A percentile compares a stretch with the other conserved stretches of the same genome.
These are phyloP conservation scores for Auriscalpium orientale DNA, from an alignment of 768 basidiomycete genomes.

Conservation along the genomic window DNA sequence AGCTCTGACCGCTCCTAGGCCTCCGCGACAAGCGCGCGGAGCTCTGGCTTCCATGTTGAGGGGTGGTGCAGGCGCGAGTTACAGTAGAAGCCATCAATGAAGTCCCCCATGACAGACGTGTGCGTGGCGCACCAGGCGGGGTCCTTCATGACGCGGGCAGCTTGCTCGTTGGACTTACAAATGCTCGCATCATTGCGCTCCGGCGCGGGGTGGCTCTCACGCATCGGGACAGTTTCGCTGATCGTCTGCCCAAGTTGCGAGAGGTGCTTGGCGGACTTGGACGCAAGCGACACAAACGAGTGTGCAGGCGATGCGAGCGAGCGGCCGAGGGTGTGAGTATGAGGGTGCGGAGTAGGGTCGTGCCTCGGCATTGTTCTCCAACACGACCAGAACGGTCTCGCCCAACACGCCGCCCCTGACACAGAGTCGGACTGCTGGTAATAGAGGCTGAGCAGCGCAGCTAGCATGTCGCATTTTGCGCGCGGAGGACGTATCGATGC, in stretches of 20 bases:
- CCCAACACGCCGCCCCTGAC: conserved; percentile 16
- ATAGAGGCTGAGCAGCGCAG: conserved; percentile 59
- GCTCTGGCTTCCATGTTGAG: conserved; percentile 86
- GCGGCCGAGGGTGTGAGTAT: not conserved
- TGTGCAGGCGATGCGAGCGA: not conserved
- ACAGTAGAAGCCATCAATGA: conserved; percentile 63
- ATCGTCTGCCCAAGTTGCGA: conserved; percentile 4
- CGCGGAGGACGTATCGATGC: conserved; percentile 16
- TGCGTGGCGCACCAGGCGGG: conserved; percentile 84
- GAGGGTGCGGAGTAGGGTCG: not conserved
- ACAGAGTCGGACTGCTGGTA: conserved; percentile 28
- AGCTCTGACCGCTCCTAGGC: conserved; percentile 67
- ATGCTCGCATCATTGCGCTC: conserved; percentile 43
- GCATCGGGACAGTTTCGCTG: conserved; percentile 22
- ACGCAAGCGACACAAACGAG: conserved; percentile 8
- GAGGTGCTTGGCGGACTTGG: conserved; percentile 1
- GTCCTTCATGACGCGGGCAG: conserved; percentile 73
- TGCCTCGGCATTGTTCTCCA: conserved; percentile 18
- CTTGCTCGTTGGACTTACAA: conserved; percentile 62
- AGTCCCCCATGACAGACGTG: conserved; percentile 79
- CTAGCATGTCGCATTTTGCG: conserved; percentile 46
- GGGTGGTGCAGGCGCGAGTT: conserved; percentile 91
- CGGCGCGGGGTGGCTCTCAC: conserved; percentile 47
- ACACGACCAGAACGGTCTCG: too few relatives aligned
- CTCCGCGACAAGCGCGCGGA: conserved; percentile 69